A percentile compares a stretch with the other conserved stretches of the same genome.
These are phyloP conservation scores for Penicillium brevicompactum DNA, from an alignment of 2,329 filamentous ascomycete genomes.

Conservation along the genomic window DNA sequence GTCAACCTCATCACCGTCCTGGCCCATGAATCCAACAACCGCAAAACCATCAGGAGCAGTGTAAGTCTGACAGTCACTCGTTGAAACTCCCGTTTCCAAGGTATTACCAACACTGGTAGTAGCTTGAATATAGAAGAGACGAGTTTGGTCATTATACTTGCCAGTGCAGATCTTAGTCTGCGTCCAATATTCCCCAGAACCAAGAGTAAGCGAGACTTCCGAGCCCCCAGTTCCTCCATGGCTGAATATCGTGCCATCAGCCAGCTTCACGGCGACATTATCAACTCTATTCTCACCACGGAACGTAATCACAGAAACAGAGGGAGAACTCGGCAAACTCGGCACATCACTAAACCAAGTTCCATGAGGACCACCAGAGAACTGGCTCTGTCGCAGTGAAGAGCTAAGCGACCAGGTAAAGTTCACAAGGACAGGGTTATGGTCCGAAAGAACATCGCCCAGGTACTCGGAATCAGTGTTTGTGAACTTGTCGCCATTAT, in stretches of 20 bases:
- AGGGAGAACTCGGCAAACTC: conserved; percentile 34
- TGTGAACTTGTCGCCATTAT: conserved; percentile 60
- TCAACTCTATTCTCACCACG: conserved; percentile 55
- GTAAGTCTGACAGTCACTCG: conserved; percentile 51
- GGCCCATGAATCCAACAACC: conserved; percentile 57
- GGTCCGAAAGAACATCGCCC: conserved; percentile 61
- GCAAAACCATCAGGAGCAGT: conserved; percentile 53
- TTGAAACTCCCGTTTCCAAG: conserved; percentile 49
- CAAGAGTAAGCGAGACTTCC: conserved; percentile 48
- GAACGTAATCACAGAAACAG: conserved; percentile 43
- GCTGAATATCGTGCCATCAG: conserved; percentile 51
- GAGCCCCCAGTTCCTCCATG: conserved; percentile 60
- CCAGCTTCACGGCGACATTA: conserved; percentile 51
- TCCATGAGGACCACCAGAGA: conserved; percentile 32
- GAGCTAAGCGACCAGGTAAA: conserved; percentile 47
- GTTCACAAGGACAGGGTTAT: conserved; percentile 57
- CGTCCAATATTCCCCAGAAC: conserved; percentile 52
- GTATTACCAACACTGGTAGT: conserved; percentile 54
- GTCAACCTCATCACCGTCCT: conserved; percentile 59
- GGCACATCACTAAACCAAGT: conserved; percentile 60
- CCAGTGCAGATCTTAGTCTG: conserved; percentile 55
- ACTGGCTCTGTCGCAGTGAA: conserved; percentile 48
- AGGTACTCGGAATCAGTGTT: conserved; percentile 47
- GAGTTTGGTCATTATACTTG: conserved; percentile 48
- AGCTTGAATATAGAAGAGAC: conserved; percentile 60